Percentiles rank a stretch among this genome's conserved stretches.
Evolutionary conservation across 345 rosid species (phyloP).

Genomic region (Eucalyptus brandiana): DNA sequence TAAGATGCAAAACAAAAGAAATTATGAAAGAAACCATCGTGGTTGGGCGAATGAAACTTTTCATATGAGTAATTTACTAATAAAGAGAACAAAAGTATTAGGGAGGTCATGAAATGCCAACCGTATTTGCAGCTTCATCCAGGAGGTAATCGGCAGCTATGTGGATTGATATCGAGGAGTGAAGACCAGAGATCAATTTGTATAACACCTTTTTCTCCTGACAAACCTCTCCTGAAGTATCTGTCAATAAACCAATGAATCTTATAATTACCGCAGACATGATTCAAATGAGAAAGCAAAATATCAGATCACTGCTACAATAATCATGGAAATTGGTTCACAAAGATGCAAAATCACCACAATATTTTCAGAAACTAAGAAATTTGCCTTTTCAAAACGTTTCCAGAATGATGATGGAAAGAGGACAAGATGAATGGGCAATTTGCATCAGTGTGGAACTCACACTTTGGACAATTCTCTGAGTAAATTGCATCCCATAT

Average conservation of each 20-base stretch:
- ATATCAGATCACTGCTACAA: neutral
- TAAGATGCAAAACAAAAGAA: neutral
- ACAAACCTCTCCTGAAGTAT: constrained; percentile 57
- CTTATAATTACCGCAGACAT: neutral
- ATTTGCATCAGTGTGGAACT: neutral
- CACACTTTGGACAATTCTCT: constrained; percentile 91
- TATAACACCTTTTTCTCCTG: constrained; percentile 80
- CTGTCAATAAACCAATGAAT: constrained; percentile 14
- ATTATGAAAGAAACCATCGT: neutral
- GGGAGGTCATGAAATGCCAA: neutral
- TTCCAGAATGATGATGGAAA: neutral
- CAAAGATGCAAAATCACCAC: neutral
- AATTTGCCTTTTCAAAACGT: neutral
- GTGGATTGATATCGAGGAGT: constrained; percentile 88
- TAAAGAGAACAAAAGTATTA: neutral
- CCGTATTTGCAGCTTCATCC: constrained; percentile 66
- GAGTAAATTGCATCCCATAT: constrained; percentile 93
- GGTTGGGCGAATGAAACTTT: neutral
- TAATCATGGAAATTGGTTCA: neutral
- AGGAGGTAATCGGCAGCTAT: constrained; percentile 82
- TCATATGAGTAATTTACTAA: neutral
- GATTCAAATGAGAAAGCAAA: neutral
- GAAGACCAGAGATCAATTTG: constrained; percentile 94
- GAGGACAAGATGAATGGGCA: neutral
- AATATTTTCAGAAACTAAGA: neutral